Base-by-base conservation (phyloP, 192 early-diverging fungal species). In the Backusella circina region DNA sequence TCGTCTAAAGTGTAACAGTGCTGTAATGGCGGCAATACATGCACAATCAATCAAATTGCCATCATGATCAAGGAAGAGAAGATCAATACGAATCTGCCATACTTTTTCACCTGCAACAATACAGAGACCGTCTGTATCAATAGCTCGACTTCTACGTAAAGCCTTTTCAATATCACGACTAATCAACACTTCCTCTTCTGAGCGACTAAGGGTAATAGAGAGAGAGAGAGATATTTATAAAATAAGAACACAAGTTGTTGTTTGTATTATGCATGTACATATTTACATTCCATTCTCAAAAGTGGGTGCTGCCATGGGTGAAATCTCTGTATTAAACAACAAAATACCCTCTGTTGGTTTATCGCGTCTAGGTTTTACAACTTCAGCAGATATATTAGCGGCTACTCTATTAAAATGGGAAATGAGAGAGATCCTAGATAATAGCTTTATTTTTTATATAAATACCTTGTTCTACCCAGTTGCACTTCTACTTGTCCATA, bases 101-200 rank as follows among this genome's bases (percentile, higher is more conserved):
- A 98, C 95, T 85, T 98, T 97, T 80, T 96, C 93, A 30, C 96
- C 96, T 13, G 96, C 93, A 71, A 99, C 81, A 69, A 99, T 97
- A 76, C 98, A 99, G 69, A 99, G 82, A 41, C 96, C 96, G 81
- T 99, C 98, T 6, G 95, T 93, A 81, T 99, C 98, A 72, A 99
- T 85, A 21, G 96, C 96, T 37, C 94, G 86, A 70, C 89, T 91
- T 74, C 91, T 86, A 72, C 89, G 86, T 79, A 99, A 82, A 1
- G 95, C 90, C 72, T 94, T 95, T 74, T 99, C 98, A 36, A 99
- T 82, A 77, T 96, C 84, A 23, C 96, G 90, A 38, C 88, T 90
- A 23, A 99, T 85, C 23, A 93, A 81, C 2, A 99, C 90, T 76
- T 98, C 97, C 71, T 95, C 90, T 35, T 94, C 92, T 9, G 92